Evolutionary conservation across 371 early-diverging fungal species (phyloP), one percentile per base, ranked within the genome.

Genomic region (Mucor saturninus): DNA sequence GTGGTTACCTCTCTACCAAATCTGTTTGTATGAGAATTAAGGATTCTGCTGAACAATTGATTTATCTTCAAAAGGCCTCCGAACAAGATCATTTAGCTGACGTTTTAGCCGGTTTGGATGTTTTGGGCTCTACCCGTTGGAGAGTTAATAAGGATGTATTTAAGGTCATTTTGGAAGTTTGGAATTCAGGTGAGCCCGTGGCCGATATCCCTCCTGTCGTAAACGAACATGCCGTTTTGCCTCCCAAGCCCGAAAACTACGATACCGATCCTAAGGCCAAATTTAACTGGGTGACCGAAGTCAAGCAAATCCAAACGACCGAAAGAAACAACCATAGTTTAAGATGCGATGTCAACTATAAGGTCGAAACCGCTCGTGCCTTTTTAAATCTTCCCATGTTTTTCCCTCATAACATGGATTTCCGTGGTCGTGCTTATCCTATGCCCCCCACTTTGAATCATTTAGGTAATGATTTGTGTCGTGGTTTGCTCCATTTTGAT

Each of bases 381-480:
- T 97, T 94, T 62, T 73, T 92, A 45, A 91, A 92, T 60, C 84
- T 92, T 50, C 89, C 91, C 1, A 91, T 98, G 83, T 98, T 90
- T 74, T 98, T 98, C 80, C 99, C 99, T 13, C 99, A 98, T 78
- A 95, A 96, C 69, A 72, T 98, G 67, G 99, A 98, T 80, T 98
- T 98, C 87, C 89, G 99, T 62, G 99, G 99, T 28, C 91, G 99
- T 59, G 98, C 98, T 4, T 98, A 98, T 69, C 98, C 99, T 39
- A 95, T 98, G 46, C 96, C 99, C 29, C 90, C 94, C 4, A 90
- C 93, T 57, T 88, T 98, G 55, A 98, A 96, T 80, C 98, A 98
- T 74, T 86, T 98, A 32, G 97, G 98, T 54, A 93, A 95, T 71
- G 99, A 98, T 83, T 72, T 98, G 58, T 95, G 96, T 64, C 92